Percentiles rank a stretch among this genome's conserved stretches.
Evolutionary conservation across 257 asterid species (phyloP).

Genomic region (Nicotiana tabacum): DNA sequence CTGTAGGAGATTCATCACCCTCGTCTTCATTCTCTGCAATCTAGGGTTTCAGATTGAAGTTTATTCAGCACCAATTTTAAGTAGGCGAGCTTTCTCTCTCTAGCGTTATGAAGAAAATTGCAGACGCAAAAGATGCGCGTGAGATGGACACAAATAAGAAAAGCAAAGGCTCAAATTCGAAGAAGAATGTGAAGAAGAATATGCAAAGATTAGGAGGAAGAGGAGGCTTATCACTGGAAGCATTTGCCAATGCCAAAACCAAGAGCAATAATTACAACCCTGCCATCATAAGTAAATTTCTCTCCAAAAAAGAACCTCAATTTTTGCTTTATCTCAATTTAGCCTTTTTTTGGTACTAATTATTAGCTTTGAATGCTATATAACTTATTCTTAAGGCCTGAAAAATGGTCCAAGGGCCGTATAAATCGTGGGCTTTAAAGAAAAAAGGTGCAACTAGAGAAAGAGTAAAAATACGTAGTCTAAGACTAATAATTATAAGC

Average conservation of each 20-base stretch:
- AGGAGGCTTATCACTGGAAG: conserved; percentile 75
- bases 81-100: background rate
- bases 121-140: background rate
- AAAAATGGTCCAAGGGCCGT: too few relatives aligned
- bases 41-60: background rate
- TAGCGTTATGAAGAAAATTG: background rate
- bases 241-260: conserved; percentile 75
- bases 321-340: background rate
- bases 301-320: background rate
- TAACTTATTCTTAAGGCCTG: too few relatives aligned
- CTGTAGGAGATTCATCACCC: too few relatives aligned
- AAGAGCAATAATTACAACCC: conserved; percentile 58
- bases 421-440: too few relatives aligned
- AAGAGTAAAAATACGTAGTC: too few relatives aligned
- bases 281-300: conserved; percentile 57
- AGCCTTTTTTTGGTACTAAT: too few relatives aligned
- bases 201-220: conserved; percentile 89
- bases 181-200: conserved; percentile 56
- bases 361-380: too few relatives aligned
- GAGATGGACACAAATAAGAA: background rate
- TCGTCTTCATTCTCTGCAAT: too few relatives aligned
- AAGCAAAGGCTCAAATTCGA: conserved; percentile 30
- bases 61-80: background rate
- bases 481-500: too few relatives aligned
- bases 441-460: too few relatives aligned